Evolutionary conservation across 2,329 filamentous ascomycete genomes (phyloP).

Genomic region (Botryosphaeria agaves): DNA sequence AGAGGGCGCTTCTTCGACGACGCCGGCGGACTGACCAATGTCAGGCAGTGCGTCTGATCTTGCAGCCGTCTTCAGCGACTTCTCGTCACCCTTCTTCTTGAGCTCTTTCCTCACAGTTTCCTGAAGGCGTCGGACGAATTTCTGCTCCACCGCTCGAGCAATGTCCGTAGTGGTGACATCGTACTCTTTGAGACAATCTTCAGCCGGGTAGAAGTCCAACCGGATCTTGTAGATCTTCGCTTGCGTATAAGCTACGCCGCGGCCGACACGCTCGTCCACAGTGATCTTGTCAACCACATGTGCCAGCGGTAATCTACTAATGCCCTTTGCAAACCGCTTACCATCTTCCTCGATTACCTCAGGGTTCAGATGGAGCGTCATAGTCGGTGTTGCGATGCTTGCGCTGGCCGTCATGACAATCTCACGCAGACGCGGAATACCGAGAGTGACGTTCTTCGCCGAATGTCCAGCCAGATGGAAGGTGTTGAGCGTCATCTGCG

Average conservation of each 20-base stretch:
- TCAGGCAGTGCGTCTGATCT: slow-evolving; percentile 52
- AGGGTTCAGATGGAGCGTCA: slow-evolving; percentile 65
- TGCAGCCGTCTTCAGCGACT: slow-evolving; percentile 35
- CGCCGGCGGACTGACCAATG: slow-evolving; percentile 47
- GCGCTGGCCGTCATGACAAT: slow-evolving; percentile 95
- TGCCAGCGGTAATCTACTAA: slow-evolving; percentile 69
- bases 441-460: slow-evolving; percentile 94
- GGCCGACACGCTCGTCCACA: slow-evolving; percentile 64
- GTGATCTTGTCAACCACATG: slow-evolving; percentile 68
- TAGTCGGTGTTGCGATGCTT: slow-evolving; percentile 75
- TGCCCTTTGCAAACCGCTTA: slow-evolving; percentile 76
- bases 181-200: slow-evolving; percentile 75
- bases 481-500: slow-evolving; percentile 98
- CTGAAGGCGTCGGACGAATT: slow-evolving; percentile 57
- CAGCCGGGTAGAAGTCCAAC: slow-evolving; percentile 65
- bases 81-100: slow-evolving; percentile 53
- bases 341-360: slow-evolving; percentile 52
- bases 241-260: slow-evolving; percentile 47
- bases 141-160: slow-evolving; percentile 58
- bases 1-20: slow-evolving; percentile 30
- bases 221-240: slow-evolving; percentile 76
- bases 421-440: slow-evolving; percentile 92
- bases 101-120: slow-evolving; percentile 58
- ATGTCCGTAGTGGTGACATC: slow-evolving; percentile 68
- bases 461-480: slow-evolving; percentile 99